A percentile compares a stretch with the other conserved stretches of the same genome.
Evolutionary conservation across 2,329 filamentous ascomycete species (phyloP).

Genomic region (Hymenoscyphus infarciens): DNA sequence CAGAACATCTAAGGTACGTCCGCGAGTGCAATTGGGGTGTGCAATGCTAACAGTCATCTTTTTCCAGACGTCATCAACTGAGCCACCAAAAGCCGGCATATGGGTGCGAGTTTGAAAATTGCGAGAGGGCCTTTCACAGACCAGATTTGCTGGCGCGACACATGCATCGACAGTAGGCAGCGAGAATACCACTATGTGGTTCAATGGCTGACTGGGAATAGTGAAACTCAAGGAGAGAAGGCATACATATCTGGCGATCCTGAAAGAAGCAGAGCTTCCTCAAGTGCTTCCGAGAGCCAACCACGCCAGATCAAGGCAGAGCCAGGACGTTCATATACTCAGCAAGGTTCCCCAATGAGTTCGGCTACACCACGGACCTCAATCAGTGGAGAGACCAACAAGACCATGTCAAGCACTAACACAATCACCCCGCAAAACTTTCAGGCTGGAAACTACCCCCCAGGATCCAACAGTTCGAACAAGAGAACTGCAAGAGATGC

Average conservation of each 20-base stretch:
- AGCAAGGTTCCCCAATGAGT: conserved; percentile 23
- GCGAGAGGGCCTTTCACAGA: conserved; percentile 55
- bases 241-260: conserved; percentile 32
- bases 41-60: conserved; percentile 28
- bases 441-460: conserved; percentile 25
- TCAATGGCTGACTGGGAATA: conserved; percentile 28
- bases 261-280: conserved; percentile 29
- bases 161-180: conserved; percentile 46
- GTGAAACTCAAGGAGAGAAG: conserved; percentile 45
- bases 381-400: conserved; percentile 22
- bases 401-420: conserved; percentile 25
- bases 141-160: conserved; percentile 59
- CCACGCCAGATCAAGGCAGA: conserved; percentile 24
- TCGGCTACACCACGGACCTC: conserved; percentile 27
- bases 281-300: conserved; percentile 28
- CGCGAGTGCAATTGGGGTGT: not conserved
- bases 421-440: conserved; percentile 25
- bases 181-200: conserved; percentile 12
- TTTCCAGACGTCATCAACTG: conserved; percentile 54
- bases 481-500: conserved; percentile 26
- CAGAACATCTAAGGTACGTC: conserved; percentile 56
- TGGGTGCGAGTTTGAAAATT: conserved; percentile 50
- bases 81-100: conserved; percentile 54
- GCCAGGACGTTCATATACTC: conserved; percentile 1
- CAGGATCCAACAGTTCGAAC: conserved; percentile 13